These are phyloP conservation scores for Sonneratia caseolaris DNA, from an alignment of 345 rosid species.

Conservation along the genomic window DNA sequence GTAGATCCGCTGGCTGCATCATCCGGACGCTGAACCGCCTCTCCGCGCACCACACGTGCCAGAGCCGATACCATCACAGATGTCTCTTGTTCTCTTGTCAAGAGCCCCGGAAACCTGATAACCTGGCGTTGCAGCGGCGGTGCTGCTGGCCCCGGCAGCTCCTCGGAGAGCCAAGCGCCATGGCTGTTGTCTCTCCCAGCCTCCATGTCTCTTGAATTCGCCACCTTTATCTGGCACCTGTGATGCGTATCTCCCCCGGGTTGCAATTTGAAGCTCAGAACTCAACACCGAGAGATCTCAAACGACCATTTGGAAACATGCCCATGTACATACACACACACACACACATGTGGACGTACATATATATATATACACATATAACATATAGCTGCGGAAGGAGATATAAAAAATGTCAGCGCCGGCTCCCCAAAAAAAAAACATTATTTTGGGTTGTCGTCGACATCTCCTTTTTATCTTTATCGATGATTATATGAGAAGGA, in stretches of 20 bases:
- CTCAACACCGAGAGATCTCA: background rate
- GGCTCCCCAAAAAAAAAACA: background rate
- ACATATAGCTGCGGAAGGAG: background rate
- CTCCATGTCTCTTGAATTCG: constrained; percentile 14
- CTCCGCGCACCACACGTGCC: constrained; percentile 65
- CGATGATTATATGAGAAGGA: background rate
- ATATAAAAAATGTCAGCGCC: background rate
- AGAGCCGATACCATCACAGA: constrained; percentile 68
- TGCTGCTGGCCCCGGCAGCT: too few species aligned
- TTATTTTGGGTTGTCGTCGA: background rate
- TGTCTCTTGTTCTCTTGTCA: constrained; percentile 52
- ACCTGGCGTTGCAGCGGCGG: background rate
- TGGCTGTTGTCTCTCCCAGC: too few species aligned
- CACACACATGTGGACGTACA: background rate
- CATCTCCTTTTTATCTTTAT: background rate
- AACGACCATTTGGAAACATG: background rate
- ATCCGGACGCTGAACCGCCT: constrained; percentile 6
- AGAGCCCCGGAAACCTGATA: background rate
- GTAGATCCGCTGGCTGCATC: background rate
- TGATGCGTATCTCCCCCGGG: background rate
- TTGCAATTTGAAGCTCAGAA: background rate
- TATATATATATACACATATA: too few species aligned
- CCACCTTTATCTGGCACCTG: constrained; percentile 25
- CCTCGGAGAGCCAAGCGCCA: background rate
- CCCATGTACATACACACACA: background rate